Base-by-base conservation (phyloP, 768 basidiomycete species). In the Chalciporus piperatus region DNA sequence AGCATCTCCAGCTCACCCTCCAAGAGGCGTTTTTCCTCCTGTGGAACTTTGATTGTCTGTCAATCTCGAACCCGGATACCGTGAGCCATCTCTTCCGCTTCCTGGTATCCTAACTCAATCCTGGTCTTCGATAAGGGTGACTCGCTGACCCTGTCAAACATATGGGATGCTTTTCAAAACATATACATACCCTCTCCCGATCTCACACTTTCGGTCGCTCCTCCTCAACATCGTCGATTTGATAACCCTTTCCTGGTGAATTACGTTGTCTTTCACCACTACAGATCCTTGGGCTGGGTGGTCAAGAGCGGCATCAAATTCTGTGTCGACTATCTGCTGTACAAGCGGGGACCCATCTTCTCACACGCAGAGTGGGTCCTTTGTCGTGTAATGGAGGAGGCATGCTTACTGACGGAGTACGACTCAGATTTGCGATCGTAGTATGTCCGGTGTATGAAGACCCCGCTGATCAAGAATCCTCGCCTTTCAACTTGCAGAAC, bases 291-390 rank as follows among this genome's bases (percentile, higher is more conserved):
- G 8, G 97, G 97, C 22, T 99, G 96, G 97, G 91, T 98, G 17
- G 85, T 97, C 56, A 92, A 94, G 69, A 83, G 85, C 25, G 97
- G 97, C 1, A 85, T 97, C 75, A 99, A 99, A 69, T 99, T 99
- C 70, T 98, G 95, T 60, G 89, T 88, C 35, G 97, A 99, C 63
- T 94, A 89, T 71, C 79, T 99, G 10, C 71, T 98, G 23, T 99
- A 99, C 69, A 94, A 92, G 60, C 82, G 90, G 12, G 97, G 97
- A 0, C 94, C 96, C 3, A 91, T 96, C 1, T 98, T 98, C 68
- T 75, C 85, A 5, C 97, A 99, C 68, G 95, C 97, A 10, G 95
- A 98, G 93, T 98, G 65, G 61, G 89, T 72, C 20, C 8, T 39
- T 28, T 5, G 22, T 20, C 16, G 8, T n/a, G 17, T 12, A n/a